These are phyloP conservation scores for Ceratobasidium sp. DNA, from an alignment of 1,284 basidiomycete genomes.

Conservation along the genomic window DNA sequence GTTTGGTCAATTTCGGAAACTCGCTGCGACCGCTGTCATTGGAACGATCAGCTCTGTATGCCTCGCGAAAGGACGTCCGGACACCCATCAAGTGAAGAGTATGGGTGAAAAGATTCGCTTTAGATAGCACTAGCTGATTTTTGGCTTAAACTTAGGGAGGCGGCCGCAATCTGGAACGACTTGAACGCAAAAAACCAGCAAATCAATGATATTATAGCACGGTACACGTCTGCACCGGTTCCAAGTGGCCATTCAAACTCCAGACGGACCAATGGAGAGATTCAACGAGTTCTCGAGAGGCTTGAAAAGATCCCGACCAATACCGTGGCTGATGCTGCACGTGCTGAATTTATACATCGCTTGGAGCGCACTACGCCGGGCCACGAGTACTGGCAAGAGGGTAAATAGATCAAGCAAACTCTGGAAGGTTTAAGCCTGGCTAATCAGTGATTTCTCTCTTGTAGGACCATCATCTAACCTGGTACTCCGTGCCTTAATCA, in stretches of 20 bases:
- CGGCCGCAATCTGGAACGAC: not conserved
- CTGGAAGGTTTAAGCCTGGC: not conserved
- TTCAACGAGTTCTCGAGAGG: not conserved
- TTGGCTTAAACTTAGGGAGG: not conserved
- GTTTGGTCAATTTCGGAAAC: conserved; percentile 1
- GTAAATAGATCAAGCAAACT: not conserved
- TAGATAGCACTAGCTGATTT: not conserved
- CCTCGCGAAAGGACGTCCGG: not conserved
- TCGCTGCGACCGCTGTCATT: conserved; percentile 1
- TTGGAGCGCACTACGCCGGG: not conserved
- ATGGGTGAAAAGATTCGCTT: not conserved
- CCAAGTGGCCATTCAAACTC: not conserved
- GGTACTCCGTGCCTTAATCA: conserved; percentile 21
- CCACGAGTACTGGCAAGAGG: conserved; percentile 23
- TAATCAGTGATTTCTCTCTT: not conserved
- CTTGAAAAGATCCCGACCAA: not conserved
- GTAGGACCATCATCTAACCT: conserved; percentile 28
- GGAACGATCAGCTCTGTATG: not conserved
- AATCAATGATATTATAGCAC: conserved; percentile 9
- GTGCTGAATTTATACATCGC: conserved; percentile 5
- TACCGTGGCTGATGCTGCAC: not conserved
- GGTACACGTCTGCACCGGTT: not conserved
- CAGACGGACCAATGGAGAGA: conserved; percentile 4
- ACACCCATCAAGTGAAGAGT: not conserved
- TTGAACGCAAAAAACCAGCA: not conserved